Evolutionary conservation across 2,329 filamentous ascomycete genomes (phyloP).

Genomic region (Beauveria sp.): DNA sequence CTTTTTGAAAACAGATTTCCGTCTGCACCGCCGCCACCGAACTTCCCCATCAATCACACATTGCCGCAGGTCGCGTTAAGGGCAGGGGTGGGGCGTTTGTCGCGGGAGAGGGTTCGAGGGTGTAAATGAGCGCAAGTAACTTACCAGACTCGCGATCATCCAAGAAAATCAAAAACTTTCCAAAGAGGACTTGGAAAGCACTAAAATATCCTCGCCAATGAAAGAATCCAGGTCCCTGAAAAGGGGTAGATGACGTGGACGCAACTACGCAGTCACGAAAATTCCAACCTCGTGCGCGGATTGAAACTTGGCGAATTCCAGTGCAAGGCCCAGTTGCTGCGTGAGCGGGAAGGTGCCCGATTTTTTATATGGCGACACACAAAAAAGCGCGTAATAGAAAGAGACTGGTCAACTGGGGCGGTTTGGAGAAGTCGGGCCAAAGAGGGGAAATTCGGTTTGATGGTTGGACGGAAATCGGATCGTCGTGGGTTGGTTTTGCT

Average conservation of each 20-base stretch:
- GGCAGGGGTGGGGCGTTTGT: background rate
- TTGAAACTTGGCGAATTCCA: constrained; percentile 11
- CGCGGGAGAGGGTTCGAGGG: background rate
- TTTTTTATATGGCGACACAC: background rate
- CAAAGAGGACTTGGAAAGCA: background rate
- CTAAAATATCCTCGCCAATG: background rate
- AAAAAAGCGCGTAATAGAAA: background rate
- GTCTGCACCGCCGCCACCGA: background rate
- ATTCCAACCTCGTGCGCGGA: constrained; percentile 7
- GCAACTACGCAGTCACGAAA: constrained; percentile 1
- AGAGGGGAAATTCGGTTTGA: background rate
- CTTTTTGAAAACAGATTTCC: background rate
- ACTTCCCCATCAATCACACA: background rate
- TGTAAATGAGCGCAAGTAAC: background rate
- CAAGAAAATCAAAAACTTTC: background rate
- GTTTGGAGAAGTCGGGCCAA: background rate
- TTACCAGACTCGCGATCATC: constrained; percentile 6
- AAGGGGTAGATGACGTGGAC: background rate
- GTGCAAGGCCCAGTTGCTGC: constrained; percentile 2
- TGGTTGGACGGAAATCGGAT: background rate
- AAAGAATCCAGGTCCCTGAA: background rate
- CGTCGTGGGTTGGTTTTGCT: background rate
- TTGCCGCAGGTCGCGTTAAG: background rate
- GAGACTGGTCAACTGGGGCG: background rate
- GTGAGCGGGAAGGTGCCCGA: background rate